phyloP scores from a whole-genome alignment of 1,139 yeast genomes.

The Yamadazyma triangularis region DNA sequence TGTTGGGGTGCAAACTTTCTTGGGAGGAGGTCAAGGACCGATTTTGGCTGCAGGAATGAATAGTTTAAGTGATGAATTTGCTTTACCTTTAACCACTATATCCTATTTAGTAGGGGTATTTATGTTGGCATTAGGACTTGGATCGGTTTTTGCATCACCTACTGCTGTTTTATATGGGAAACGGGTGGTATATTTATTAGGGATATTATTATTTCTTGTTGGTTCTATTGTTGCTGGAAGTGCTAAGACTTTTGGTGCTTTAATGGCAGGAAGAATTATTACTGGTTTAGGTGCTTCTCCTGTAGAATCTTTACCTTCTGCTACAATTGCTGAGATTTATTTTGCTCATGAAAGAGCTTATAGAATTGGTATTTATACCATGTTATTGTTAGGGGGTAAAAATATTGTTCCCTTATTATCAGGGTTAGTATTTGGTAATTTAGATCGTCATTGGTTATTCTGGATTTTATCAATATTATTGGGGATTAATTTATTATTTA shows the following conservation, averaged over 20 bases:
- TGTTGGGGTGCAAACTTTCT: slow-evolving; percentile 55
- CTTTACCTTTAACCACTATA: slow-evolving; percentile 36
- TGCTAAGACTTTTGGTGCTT: slow-evolving; percentile 42
- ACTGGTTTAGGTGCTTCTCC: slow-evolving; percentile 61
- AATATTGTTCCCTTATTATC: slow-evolving; percentile 56
- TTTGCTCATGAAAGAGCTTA: slow-evolving; percentile 66
- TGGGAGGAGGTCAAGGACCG: slow-evolving; percentile 64
- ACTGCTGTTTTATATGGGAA: slow-evolving; percentile 60
- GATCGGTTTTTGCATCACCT: slow-evolving; percentile 56
- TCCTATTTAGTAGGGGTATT: slow-evolving; percentile 57
- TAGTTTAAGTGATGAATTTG: slow-evolving; percentile 38
- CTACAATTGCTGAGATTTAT: slow-evolving; percentile 61
- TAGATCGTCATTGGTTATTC: slow-evolving; percentile 58
- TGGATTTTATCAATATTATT: slow-evolving; percentile 56
- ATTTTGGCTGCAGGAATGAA: slow-evolving; percentile 56
- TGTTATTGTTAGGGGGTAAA: slow-evolving; percentile 59
- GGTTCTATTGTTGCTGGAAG: slow-evolving; percentile 56
- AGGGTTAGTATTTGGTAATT: slow-evolving; percentile 46
- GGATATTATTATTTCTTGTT: slow-evolving; percentile 45
- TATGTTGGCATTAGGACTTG: slow-evolving; percentile 57
- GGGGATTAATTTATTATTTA: slow-evolving; percentile 42
- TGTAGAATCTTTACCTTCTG: slow-evolving; percentile 57
- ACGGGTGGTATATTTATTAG: slow-evolving; percentile 48
- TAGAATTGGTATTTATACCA: slow-evolving; percentile 57
- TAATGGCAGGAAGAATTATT: slow-evolving; percentile 55